Evolutionary conservation across 2,329 filamentous ascomycete species (phyloP).

Genomic region (Trichoderma harzianum): DNA sequence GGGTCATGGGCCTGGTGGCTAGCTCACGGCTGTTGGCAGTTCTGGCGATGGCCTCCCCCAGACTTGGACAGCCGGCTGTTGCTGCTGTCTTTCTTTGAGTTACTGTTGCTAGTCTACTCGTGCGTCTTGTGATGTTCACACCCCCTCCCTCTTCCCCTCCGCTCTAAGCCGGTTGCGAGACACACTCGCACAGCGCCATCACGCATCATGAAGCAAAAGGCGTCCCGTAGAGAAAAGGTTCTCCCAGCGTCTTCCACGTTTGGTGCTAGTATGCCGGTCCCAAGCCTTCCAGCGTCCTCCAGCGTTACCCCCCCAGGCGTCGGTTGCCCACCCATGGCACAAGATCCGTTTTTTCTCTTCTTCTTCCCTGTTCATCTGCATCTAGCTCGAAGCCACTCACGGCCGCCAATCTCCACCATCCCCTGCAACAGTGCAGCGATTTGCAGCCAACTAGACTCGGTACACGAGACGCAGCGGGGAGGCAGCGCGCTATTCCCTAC

Average conservation of each 20-base stretch:
- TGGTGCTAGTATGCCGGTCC: neutral
- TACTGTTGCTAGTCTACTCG: neutral
- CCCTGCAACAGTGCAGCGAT: conserved; percentile 16
- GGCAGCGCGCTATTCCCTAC: neutral
- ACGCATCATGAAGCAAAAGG: conserved; percentile 8
- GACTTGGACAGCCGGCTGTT: neutral
- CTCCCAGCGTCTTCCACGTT: neutral
- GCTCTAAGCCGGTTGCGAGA: neutral
- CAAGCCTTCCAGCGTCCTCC: neutral
- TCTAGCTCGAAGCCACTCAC: conserved; percentile 1
- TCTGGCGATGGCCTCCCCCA: neutral
- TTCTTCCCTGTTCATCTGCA: conserved; percentile 5
- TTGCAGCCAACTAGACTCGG: conserved; percentile 12
- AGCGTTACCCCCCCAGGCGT: neutral
- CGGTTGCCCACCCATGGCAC: neutral
- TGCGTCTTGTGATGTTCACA: neutral
- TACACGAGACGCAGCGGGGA: conserved; percentile 4
- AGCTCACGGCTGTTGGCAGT: conserved; percentile 1
- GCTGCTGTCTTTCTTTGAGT: neutral
- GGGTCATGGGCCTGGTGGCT: conserved; percentile 1
- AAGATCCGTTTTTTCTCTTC: neutral
- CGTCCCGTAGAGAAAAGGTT: neutral
- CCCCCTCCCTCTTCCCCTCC: neutral
- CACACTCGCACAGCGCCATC: neutral
- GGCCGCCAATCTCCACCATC: conserved; percentile 8